These are phyloP conservation scores for Dissophora globulifera DNA, from an alignment of 192 early-diverging fungal species.

Conservation along the genomic window DNA sequence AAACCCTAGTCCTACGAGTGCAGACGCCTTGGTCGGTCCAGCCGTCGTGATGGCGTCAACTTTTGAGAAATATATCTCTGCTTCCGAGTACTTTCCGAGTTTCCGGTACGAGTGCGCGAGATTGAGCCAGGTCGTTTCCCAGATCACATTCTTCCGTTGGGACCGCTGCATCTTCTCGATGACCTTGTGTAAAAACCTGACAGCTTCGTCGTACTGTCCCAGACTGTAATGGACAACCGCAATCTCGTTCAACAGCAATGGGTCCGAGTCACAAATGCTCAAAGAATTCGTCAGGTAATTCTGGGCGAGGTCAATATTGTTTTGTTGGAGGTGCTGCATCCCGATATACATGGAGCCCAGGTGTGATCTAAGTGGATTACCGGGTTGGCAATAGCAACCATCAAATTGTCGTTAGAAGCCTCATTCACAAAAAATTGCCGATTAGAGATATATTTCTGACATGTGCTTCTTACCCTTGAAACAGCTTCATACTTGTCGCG, in stretches of 20 bases:
- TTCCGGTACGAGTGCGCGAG: slow-evolving; percentile 73
- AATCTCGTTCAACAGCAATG: slow-evolving; percentile 77
- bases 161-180: slow-evolving; percentile 59
- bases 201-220: slow-evolving; percentile 62
- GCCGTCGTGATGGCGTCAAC: slow-evolving; percentile 19
- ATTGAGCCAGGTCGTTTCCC: slow-evolving; percentile 74
- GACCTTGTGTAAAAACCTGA: slow-evolving; percentile 64
- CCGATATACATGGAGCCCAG: slow-evolving; percentile 79
- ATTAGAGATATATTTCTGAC: too few relatives aligned
- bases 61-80: slow-evolving; percentile 30
- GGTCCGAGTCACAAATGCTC: slow-evolving; percentile 68
- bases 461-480: slow-evolving; percentile 57
- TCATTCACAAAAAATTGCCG: too few relatives aligned
- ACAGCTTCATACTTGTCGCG: slow-evolving; percentile 66
- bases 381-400: too few relatives aligned
- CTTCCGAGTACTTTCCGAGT: slow-evolving; percentile 49
- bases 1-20: slow-evolving; percentile 61
- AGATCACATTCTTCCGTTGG: slow-evolving; percentile 60
- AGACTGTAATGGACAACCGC: slow-evolving; percentile 65
- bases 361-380: slow-evolving; percentile 73
- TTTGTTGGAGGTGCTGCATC: slow-evolving; percentile 75
- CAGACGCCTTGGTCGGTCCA: slow-evolving; percentile 50
- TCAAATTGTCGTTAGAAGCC: too few relatives aligned
- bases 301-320: slow-evolving; percentile 66
- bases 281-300: slow-evolving; percentile 67